Base-by-base conservation (phyloP, 257 asterid genomes). In the Nicotiana sylvestris region DNA sequence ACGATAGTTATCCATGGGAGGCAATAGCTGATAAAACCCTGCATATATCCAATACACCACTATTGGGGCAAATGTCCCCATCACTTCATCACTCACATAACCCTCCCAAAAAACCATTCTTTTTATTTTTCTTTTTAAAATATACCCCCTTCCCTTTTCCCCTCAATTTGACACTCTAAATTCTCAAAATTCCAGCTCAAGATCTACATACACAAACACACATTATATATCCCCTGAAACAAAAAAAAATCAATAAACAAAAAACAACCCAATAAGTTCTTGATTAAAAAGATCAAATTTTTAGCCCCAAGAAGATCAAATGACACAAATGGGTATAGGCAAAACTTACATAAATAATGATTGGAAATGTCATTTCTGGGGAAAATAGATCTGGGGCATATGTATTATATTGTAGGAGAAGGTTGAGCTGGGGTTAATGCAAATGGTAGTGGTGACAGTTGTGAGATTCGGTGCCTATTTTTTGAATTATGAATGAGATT, bases 31-130 rank as follows among this genome's bases (percentile, higher is more conserved):
- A 88, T 94, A 94, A 79, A 92, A 88, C 33, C 97, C 98, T 4
- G 92, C 98, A 83, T 94, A 94, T 83, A 92, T 49, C 98, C 98
- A 94, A 84, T 94, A 94, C 84, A 94, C 94, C 66, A 92, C 86
- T 70, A 94, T 86, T 2, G 98, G 98, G 64, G 98, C 96, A 89
- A 92, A 94, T n/a, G 98, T 94, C 77, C 97, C 98, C 98, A 92
- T 91, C 32, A 88, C 81, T 89, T 94, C 98, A 83, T 94, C 98
- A 83, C 97, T 94, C 74, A 82, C 89, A 85, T 91, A 91, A 82
- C 92, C 94, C 82, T 94, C 98, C 98, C 98, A 92, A 55, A 94
- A 90, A 87, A 94, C 97, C 97, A 94, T 94, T 81, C 56, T 3
- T 33, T 9, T 15, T 39, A 2, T n/a, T 17, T 62, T 65, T 25